These are phyloP conservation scores for Pythium chondricola DNA, from an alignment of 352 stramenopile species.

Conservation along the genomic window DNA sequence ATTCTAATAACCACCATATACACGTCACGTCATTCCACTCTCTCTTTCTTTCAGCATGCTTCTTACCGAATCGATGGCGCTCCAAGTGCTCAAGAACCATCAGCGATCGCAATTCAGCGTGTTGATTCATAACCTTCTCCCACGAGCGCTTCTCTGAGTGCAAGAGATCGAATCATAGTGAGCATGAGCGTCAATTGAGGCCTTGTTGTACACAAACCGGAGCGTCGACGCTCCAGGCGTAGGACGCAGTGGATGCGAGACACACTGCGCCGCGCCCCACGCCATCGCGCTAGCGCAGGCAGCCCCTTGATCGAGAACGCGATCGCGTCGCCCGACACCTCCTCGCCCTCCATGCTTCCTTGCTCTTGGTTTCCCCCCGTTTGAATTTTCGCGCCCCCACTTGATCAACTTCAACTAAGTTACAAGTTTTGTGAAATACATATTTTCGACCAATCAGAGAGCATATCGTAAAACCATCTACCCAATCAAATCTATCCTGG, in stretches of 20 bases:
- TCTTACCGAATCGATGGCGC: conserved; percentile 5
- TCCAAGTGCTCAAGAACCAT: conserved; percentile 8
- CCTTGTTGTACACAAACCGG: background rate
- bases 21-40: background rate
- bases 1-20: background rate
- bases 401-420: conserved; percentile 5
- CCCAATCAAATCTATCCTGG: too few relatives aligned
- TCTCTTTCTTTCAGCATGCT: background rate
- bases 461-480: background rate
- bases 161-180: background rate
- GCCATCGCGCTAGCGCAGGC: background rate
- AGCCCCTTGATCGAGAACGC: conserved; percentile 7
- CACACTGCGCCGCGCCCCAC: conserved; percentile 1
- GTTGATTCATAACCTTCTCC: background rate
- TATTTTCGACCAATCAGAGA: background rate
- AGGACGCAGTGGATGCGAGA: too few relatives aligned
- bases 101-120: background rate
- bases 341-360: background rate
- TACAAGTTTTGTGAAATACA: background rate
- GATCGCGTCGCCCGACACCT: conserved; percentile 4
- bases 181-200: too few relatives aligned
- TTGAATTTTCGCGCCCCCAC: background rate
- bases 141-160: background rate
- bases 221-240: conserved; percentile 10
- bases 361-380: too few relatives aligned